phyloP scores from a whole-genome alignment of 2,329 filamentous ascomycete species.

The Venturia carpophila region DNA sequence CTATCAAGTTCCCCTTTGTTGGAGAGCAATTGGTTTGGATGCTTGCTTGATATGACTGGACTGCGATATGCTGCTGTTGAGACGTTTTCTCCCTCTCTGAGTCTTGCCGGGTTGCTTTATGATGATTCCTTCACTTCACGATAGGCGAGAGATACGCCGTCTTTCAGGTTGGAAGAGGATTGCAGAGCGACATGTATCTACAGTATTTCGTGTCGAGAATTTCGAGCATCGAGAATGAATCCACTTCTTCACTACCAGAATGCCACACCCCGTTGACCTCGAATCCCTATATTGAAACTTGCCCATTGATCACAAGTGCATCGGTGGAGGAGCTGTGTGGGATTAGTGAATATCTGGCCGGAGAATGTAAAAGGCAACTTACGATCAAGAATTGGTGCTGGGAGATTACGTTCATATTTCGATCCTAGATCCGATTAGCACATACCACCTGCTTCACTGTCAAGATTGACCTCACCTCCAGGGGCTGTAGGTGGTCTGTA shows the following conservation, averaged over 20 bases:
- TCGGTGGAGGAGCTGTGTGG: conserved; percentile 20
- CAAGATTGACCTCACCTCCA: conserved; percentile 57
- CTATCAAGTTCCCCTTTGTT: too few relatives aligned
- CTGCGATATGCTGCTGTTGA: too few relatives aligned
- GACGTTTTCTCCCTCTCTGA: too few relatives aligned
- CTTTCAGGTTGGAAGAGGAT: not conserved
- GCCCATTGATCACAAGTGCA: conserved; percentile 16
- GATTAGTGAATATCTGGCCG: conserved; percentile 21
- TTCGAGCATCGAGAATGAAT: not conserved
- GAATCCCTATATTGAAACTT: not conserved
- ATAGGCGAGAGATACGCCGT: too few relatives aligned
- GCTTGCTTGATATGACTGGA: too few relatives aligned
- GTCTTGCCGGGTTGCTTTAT: too few relatives aligned
- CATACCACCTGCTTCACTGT: conserved; percentile 18
- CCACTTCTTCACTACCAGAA: not conserved
- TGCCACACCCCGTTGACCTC: not conserved
- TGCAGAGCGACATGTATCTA: conserved; percentile 7
- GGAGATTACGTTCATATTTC: conserved; percentile 92
- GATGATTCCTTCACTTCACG: too few relatives aligned
- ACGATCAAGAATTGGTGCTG: conserved; percentile 73
- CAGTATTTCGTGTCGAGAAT: not conserved
- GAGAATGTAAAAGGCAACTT: conserved; percentile 37
- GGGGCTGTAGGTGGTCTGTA: conserved; percentile 85
- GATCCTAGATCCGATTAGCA: conserved; percentile 52
- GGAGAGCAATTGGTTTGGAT: too few relatives aligned